Evolutionary conservation across 768 basidiomycete genomes (phyloP), one percentile per base, ranked within the genome.

Genomic region (Tephrocybe sp.): DNA sequence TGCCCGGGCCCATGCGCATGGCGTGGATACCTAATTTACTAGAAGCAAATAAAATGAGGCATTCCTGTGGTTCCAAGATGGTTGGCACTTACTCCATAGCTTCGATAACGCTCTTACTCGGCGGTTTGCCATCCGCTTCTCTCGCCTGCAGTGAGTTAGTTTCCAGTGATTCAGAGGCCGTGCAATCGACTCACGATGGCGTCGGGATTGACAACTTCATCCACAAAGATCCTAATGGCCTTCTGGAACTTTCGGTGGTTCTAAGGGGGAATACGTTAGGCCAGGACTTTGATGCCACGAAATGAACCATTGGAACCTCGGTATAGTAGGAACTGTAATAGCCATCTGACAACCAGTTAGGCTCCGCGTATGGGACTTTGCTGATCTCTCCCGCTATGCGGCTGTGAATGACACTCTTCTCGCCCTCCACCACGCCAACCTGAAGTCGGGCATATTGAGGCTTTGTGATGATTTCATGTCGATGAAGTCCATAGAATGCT

Each of bases 1-100:
- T 89, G 22, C 92, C 93, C 19, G 94, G 94, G 13, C 95, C 95
- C 69, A 94, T 75, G 16, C 91, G 83, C 94, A 97, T 95, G 12
- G 91, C 89, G 62, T 91, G 88, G 16, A 97, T 47, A 59, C 92
- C 84, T 24, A 79, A 45, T 43, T 83, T 82, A 13, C 83, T 85
- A 40, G 21, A 52, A 13, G 11, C 9, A 10, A 7, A 45, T 4
- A 25, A 25, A n/a, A 50, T 47, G 21, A 22, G 27, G 42, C 15
- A 22, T 19, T 10, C 0, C 76, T 75, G 82, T 79, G 6, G 68
- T 24, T 88, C 75, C 19, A 44, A 39, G 29, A 24, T n/a, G 36
- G 24, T 38, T n/a, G n/a, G n/a, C 47, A 31, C 68, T 80, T 54
- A 72, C 70, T 68, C 70, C 88, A 95, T 88, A 53, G 82, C 81